phyloP scores from a whole-genome alignment of 176 grass and related monocot species.

The Aegilops sharonensis region DNA sequence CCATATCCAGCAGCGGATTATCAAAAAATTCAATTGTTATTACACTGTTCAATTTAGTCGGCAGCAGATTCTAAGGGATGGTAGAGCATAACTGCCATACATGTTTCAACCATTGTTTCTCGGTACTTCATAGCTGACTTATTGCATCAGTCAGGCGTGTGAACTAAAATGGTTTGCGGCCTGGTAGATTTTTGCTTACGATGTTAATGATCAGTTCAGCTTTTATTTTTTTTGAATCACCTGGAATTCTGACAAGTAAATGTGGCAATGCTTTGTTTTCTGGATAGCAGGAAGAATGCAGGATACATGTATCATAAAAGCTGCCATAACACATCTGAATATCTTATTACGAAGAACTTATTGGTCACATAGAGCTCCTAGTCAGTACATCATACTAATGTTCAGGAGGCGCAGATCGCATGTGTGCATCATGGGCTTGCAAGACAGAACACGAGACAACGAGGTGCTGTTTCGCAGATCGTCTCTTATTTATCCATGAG shows the following conservation, averaged over 20 bases:
- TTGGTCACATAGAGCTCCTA: background rate
- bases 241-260: background rate
- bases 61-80: too few relatives aligned
- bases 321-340: background rate
- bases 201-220: background rate
- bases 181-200: background rate
- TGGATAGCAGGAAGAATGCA: background rate
- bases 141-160: too few relatives aligned
- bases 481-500: constrained; percentile 47
- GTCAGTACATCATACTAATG: background rate
- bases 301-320: background rate
- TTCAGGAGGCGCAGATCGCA: background rate
- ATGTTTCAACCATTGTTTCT: too few relatives aligned
- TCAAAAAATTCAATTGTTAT: too few relatives aligned
- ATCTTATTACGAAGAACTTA: background rate
- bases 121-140: too few relatives aligned
- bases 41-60: too few relatives aligned
- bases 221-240: background rate
- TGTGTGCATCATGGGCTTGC: background rate
- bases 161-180: background rate
- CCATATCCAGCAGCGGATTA: too few relatives aligned
- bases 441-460: constrained; percentile 55
- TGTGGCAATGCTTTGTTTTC: background rate
- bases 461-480: constrained; percentile 70
- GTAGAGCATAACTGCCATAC: too few relatives aligned